phyloP scores from a whole-genome alignment of 2,329 filamentous ascomycete genomes.

The Aspergillus fructus region DNA sequence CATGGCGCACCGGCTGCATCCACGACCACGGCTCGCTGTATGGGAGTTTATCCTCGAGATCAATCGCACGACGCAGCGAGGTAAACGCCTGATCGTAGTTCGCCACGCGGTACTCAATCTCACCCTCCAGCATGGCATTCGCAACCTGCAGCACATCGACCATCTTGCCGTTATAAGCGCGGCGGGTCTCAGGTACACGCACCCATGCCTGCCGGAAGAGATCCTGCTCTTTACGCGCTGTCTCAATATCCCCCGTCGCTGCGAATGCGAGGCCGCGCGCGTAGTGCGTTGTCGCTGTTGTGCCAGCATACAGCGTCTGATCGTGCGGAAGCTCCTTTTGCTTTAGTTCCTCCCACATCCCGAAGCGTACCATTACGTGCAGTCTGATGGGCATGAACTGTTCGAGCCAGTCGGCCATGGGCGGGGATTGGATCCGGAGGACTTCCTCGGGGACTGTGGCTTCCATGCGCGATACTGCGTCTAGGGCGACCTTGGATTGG shows the following conservation, averaged over 20 bases:
- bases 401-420: conserved; percentile 79
- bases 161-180: conserved; percentile 68
- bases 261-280: conserved; percentile 67
- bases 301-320: conserved; percentile 63
- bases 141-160: conserved; percentile 63
- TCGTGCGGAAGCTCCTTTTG: conserved; percentile 58
- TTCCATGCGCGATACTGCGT: conserved; percentile 61
- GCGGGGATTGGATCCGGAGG: conserved; percentile 63
- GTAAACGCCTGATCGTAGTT: conserved; percentile 60
- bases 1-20: conserved; percentile 74
- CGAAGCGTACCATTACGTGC: conserved; percentile 72
- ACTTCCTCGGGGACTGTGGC: conserved; percentile 62
- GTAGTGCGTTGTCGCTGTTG: conserved; percentile 67
- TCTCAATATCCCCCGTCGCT: conserved; percentile 53
- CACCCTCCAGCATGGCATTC: conserved; percentile 67
- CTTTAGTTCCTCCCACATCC: conserved; percentile 67
- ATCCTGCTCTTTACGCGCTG: conserved; percentile 54
- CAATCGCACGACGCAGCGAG: conserved; percentile 58
- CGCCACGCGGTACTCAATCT: conserved; percentile 67
- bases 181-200: conserved; percentile 58
- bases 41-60: conserved; percentile 61
- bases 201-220: conserved; percentile 54
- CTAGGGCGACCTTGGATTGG: conserved; percentile 60
- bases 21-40: conserved; percentile 78
- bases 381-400: conserved; percentile 66